Evolutionary conservation across 2,329 filamentous ascomycete genomes (phyloP), one percentile per base, ranked within the genome.

Genomic region (Penicillium olsonii): DNA sequence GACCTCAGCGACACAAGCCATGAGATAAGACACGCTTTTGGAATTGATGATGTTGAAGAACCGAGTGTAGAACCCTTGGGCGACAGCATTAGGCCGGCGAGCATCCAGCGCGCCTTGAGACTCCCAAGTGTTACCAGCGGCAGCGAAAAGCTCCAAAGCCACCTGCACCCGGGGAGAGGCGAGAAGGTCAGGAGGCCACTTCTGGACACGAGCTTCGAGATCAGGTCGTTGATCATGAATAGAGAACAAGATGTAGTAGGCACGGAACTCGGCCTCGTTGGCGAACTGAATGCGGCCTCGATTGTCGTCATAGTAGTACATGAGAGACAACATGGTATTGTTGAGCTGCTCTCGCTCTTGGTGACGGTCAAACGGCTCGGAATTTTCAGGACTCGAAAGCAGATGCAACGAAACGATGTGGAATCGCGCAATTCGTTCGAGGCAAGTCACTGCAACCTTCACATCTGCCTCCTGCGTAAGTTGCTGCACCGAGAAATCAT

Each of bases 341-440:
- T 83, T 83, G 43, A 86, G 74, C 61, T 87, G 84, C 60, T 86
- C 83, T 17, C 81, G 75, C 57, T 87, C 84, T 61, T 85, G 83
- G 48, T 82, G 77, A 41, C 71, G 73, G 55, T 81, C 77, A 53
- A 82, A 84, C 18, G 74, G 77, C 59, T 78, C 75, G 40, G 78
- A 74, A 41, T 76, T 78, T 12, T 73, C 70, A 1, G 75, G 73
- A 26, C 72, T 73, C 6, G 79, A 79, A 53, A 85, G 75, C 29
- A 84, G 73, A 61, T 87, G 84, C 37, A 85, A 70, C 2, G 82
- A 83, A 2, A 84, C 59, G 18, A 87, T 82, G 57, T 85, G 83
- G 56, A 85, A 85, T 4, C 84, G 79, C 22, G 81, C 82, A 56
- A 85, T 85, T 34, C 80, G 75, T 63, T 87, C 84, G 41, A 82